Percentiles rank a stretch among this genome's conserved stretches.
These are phyloP conservation scores for Jamesozyma jinghongensis DNA, from an alignment of 805 yeast species.

Conservation along the genomic window DNA sequence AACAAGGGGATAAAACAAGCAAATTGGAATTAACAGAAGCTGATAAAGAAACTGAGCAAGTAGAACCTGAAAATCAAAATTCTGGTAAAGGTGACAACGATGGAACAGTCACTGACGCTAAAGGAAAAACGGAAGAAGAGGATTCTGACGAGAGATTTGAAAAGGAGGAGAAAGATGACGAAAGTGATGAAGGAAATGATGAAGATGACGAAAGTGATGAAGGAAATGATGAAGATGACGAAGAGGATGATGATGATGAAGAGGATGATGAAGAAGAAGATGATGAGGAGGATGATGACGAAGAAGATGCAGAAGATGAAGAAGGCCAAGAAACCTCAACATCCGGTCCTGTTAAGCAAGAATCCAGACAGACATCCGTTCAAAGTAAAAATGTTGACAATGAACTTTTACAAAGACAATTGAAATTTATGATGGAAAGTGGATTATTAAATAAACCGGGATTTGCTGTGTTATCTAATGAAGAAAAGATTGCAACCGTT, in stretches of 20 bases:
- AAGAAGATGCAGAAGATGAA: slow-evolving; percentile 8
- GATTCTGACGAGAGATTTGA: slow-evolving; percentile 6
- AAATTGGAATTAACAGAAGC: too few relatives aligned
- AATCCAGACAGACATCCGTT: neutral
- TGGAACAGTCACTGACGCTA: neutral
- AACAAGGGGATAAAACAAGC: neutral
- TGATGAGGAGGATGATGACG: slow-evolving; percentile 12
- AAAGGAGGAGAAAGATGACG: neutral
- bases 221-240: slow-evolving; percentile 1
- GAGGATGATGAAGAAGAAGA: slow-evolving; percentile 9
- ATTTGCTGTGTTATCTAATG: slow-evolving; percentile 33
- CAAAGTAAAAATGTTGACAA: slow-evolving; percentile 15
- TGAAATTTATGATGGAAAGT: slow-evolving; percentile 23
- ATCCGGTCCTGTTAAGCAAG: slow-evolving; percentile 14
- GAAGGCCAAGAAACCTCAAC: slow-evolving; percentile 25
- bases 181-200: neutral
- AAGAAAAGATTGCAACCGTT: slow-evolving; percentile 27
- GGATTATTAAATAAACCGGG: slow-evolving; percentile 18
- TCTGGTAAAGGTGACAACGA: neutral
- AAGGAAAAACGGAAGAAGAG: neutral
- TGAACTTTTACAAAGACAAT: slow-evolving; percentile 25
- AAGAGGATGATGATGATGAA: slow-evolving; percentile 9
- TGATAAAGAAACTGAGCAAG: too few relatives aligned
- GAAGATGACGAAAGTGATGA: neutral
- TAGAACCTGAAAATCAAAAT: neutral